Evolutionary conservation across 139 green algal genomes (phyloP).

Genomic region (Pleodorina starrii): DNA sequence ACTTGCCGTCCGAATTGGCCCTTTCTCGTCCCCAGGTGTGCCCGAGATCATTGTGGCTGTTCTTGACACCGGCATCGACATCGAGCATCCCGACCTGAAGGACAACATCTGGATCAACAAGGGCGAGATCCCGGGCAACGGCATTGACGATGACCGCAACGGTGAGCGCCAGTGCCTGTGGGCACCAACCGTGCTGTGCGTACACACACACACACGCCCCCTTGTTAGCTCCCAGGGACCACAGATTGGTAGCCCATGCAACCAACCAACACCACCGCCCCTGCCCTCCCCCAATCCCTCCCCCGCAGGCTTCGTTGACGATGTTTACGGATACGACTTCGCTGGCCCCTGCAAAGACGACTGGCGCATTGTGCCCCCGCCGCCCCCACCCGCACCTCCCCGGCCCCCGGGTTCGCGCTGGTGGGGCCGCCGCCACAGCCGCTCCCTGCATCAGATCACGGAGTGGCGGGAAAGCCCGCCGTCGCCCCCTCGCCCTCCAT

Average conservation of each 20-base stretch:
- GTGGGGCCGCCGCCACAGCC: background rate
- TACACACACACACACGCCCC: background rate
- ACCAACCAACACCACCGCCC: background rate
- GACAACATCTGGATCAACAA: slow-evolving; percentile 76
- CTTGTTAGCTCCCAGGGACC: background rate
- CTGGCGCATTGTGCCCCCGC: background rate
- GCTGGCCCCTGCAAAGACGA: slow-evolving; percentile 5
- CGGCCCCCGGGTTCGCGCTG: background rate
- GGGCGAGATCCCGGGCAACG: slow-evolving; percentile 70
- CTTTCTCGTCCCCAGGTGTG: background rate
- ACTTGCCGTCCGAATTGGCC: background rate
- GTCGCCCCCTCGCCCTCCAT: background rate
- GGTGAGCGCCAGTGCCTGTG: slow-evolving; percentile 48
- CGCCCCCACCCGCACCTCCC: background rate
- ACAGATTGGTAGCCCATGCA: background rate
- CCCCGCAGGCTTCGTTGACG: slow-evolving; percentile 11
- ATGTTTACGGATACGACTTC: slow-evolving; percentile 41
- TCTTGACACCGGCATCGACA: slow-evolving; percentile 78
- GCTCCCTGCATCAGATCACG: background rate
- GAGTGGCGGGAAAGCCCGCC: background rate
- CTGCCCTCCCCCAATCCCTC: background rate
- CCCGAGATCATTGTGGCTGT: slow-evolving; percentile 75
- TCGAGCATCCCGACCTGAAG: slow-evolving; percentile 74
- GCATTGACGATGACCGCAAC: slow-evolving; percentile 81
- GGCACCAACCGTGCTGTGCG: background rate